Conservation (phyloP, 805 yeast species). For the Cyberlindnera americana region DNA sequence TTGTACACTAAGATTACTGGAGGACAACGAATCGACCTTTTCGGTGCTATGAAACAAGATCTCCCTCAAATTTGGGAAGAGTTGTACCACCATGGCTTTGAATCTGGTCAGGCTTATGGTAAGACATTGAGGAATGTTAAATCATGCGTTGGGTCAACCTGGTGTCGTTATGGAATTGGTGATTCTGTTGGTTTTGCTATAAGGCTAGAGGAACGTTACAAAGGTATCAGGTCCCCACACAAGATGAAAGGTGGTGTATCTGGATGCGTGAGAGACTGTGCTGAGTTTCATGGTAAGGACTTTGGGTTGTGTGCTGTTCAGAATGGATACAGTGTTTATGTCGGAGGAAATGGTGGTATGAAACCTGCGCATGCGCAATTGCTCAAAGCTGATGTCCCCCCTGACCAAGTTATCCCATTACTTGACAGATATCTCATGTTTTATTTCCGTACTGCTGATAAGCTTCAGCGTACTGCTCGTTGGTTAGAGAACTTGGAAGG, state of each 20-base stretch:
- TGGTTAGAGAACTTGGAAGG: conserved; percentile 37
- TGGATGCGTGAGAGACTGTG: conserved; percentile 38
- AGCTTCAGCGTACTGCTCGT: conserved; percentile 36
- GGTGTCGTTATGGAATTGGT: conserved; percentile 39
- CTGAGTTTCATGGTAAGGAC: conserved; percentile 37
- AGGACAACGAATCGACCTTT: conserved; percentile 34
- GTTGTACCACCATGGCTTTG: conserved; percentile 31
- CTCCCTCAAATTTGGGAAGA: conserved; percentile 33
- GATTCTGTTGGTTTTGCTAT: conserved; percentile 38
- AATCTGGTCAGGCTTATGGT: conserved; percentile 38
- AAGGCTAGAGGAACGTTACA: conserved; percentile 35
- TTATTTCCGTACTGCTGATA: conserved; percentile 36
- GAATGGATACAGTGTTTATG: conserved; percentile 35
- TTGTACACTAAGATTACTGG: conserved; percentile 37
- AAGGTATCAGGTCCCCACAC: conserved; percentile 36
- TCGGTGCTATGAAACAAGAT: conserved; percentile 34
- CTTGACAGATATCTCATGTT: conserved; percentile 37
- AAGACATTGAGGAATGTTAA: conserved; percentile 35
- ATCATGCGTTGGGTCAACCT: conserved; percentile 37
- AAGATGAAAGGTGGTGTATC: conserved; percentile 38
- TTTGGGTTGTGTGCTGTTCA: conserved; percentile 37
- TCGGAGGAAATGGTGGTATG: conserved; percentile 40
- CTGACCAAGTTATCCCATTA: conserved; percentile 35
- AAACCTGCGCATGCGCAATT: conserved; percentile 37
- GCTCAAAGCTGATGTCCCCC: conserved; percentile 32